Evolutionary conservation across 2,329 filamentous ascomycete species (phyloP).

Genomic region (Bipolaris cookei): DNA sequence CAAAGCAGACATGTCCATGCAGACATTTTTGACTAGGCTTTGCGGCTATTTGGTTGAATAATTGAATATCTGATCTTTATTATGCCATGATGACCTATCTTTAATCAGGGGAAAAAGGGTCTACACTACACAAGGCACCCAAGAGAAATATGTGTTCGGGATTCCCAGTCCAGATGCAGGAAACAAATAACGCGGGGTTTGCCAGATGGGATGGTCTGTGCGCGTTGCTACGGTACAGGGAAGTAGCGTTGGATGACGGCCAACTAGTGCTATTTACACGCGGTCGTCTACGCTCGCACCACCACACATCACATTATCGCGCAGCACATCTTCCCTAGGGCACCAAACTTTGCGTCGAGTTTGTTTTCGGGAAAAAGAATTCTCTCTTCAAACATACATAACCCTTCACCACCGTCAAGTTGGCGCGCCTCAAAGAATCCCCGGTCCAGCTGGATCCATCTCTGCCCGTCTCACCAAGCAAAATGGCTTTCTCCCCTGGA

Average conservation of each 20-base stretch:
- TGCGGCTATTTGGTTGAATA: too few relatives aligned
- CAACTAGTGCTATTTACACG: constrained; percentile 35
- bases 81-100: too few relatives aligned
- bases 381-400: constrained; percentile 11
- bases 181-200: constrained; percentile 16
- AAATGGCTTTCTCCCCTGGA: constrained; percentile 62
- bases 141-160: too few relatives aligned
- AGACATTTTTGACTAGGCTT: too few relatives aligned
- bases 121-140: too few relatives aligned
- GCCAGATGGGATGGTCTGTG: constrained; percentile 17
- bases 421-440: constrained; percentile 48
- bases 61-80: too few relatives aligned
- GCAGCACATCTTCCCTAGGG: constrained; percentile 20
- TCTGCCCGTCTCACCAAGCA: constrained; percentile 50
- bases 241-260: constrained; percentile 24
- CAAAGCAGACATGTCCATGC: too few relatives aligned
- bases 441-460: constrained; percentile 47
- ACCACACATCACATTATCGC: constrained; percentile 18
- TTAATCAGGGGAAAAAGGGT: too few relatives aligned
- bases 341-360: constrained; percentile 12
- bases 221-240: constrained; percentile 36
- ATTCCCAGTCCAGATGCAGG: too few relatives aligned
- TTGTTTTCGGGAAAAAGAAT: constrained; percentile 8
- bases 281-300: constrained; percentile 24
- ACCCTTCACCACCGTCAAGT: constrained; percentile 37